These are phyloP conservation scores for Coemansia reversa DNA, from an alignment of 192 early-diverging fungal species.

Conservation along the genomic window DNA sequence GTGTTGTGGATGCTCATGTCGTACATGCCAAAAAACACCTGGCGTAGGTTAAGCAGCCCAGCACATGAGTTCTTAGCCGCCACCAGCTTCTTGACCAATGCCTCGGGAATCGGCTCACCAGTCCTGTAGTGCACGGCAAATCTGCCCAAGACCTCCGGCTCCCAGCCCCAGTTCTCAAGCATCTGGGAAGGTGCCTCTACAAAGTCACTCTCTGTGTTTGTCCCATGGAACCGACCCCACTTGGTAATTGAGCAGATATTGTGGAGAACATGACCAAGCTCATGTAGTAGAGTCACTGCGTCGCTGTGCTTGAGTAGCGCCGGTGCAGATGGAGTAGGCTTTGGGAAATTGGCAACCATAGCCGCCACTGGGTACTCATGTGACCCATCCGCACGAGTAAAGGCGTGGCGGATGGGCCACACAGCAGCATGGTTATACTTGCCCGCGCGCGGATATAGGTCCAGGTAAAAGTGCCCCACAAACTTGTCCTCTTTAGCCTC, in stretches of 20 bases:
- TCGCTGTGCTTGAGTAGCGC: constrained; percentile 79
- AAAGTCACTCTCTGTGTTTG: constrained; percentile 77
- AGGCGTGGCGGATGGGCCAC: constrained; percentile 74
- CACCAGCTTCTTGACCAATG: constrained; percentile 66
- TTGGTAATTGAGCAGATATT: constrained; percentile 73
- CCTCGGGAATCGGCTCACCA: constrained; percentile 67
- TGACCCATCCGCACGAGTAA: constrained; percentile 55
- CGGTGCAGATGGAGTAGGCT: constrained; percentile 64
- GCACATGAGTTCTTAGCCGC: constrained; percentile 75
- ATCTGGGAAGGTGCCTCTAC: constrained; percentile 89
- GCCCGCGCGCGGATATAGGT: constrained; percentile 71
- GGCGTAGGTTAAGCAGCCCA: constrained; percentile 70
- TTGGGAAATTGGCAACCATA: constrained; percentile 73
- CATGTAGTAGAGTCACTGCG: constrained; percentile 82
- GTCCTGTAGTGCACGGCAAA: constrained; percentile 72
- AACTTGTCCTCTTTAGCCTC: constrained; percentile 62
- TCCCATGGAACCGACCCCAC: constrained; percentile 74
- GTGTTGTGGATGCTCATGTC: constrained; percentile 76
- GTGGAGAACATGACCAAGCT: constrained; percentile 73
- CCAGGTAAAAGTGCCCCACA: constrained; percentile 73
- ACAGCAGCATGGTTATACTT: constrained; percentile 80
- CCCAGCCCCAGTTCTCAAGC: constrained; percentile 85
- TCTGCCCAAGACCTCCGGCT: constrained; percentile 56
- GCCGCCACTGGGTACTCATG: constrained; percentile 65
- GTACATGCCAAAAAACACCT: constrained; percentile 74